Percentiles rank a stretch among this genome's conserved stretches.
These are phyloP conservation scores for Pyrenophora seminiperda DNA, from an alignment of 2,329 filamentous ascomycete genomes.

Conservation along the genomic window DNA sequence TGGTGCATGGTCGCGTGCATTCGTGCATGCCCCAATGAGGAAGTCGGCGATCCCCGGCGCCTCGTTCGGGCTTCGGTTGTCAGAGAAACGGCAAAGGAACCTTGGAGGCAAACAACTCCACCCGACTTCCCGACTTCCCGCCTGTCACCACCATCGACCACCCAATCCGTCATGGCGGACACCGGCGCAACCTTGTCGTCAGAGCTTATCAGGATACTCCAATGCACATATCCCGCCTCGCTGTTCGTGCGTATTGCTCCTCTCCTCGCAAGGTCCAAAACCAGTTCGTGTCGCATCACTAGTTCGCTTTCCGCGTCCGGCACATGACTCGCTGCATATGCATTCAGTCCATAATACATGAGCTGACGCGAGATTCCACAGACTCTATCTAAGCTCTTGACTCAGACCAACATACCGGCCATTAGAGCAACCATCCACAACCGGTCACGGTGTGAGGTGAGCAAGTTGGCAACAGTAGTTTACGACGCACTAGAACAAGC, in stretches of 20 bases:
- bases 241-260: conserved; percentile 51
- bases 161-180: conserved; percentile 22
- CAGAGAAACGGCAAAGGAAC: conserved; percentile 16
- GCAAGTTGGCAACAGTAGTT: conserved; percentile 50
- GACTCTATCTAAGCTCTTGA: conserved; percentile 46
- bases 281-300: conserved; percentile 18
- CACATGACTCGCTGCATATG: conserved; percentile 32
- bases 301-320: conserved; percentile 1
- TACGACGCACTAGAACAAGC: conserved; percentile 58
- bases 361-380: conserved; percentile 36
- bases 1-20: conserved; percentile 6
- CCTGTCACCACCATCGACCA: conserved; percentile 14
- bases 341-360: conserved; percentile 11
- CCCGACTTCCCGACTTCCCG: not conserved
- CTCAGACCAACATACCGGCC: conserved; percentile 36
- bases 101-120: conserved; percentile 27
- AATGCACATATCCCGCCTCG: conserved; percentile 57
- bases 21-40: conserved; percentile 14
- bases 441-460: conserved; percentile 57
- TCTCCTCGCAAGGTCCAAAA: conserved; percentile 11
- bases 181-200: conserved; percentile 36
- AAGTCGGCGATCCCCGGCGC: conserved; percentile 11
- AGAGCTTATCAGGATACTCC: conserved; percentile 56
- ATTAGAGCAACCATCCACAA: conserved; percentile 54
- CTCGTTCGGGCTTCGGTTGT: conserved; percentile 17